Conservation (phyloP, 768 basidiomycete genomes). For the Tulasnella sp. region DNA sequence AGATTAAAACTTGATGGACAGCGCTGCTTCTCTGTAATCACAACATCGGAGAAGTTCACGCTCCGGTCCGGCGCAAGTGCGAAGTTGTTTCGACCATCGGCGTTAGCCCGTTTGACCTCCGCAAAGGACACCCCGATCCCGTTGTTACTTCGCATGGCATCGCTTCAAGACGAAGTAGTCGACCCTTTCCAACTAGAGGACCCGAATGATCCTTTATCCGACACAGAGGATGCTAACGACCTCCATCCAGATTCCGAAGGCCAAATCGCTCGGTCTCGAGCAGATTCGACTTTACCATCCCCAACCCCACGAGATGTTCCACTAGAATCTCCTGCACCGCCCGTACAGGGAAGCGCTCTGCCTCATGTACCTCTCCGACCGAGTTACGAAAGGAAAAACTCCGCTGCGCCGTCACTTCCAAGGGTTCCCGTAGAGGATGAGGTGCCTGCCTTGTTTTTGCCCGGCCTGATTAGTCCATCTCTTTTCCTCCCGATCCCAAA, state of each 20-base stretch:
- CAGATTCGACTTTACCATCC: not conserved
- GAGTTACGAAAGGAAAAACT: not conserved
- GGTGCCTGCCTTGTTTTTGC: conserved; percentile 38
- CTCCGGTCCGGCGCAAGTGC: too few relatives aligned
- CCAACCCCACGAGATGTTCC: conserved; percentile 5
- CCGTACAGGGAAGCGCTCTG: not conserved
- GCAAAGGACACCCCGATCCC: too few relatives aligned
- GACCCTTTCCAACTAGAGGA: conserved; percentile 12
- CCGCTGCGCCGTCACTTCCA: not conserved
- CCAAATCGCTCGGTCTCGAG: not conserved
- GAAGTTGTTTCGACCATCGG: too few relatives aligned
- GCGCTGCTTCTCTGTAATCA: too few relatives aligned
- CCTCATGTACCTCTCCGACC: not conserved
- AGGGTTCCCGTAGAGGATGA: not conserved
- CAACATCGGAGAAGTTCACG: too few relatives aligned
- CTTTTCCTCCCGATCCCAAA: conserved; percentile 86
- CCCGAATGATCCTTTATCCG: not conserved
- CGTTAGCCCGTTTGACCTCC: too few relatives aligned
- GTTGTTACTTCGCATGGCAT: too few relatives aligned
- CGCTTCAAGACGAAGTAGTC: not conserved
- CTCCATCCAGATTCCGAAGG: not conserved
- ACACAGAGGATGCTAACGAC: not conserved
- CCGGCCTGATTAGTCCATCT: conserved; percentile 54
- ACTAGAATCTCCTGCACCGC: not conserved
- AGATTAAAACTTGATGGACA: too few relatives aligned